A percentile compares a stretch with the other conserved stretches of the same genome.
These are phyloP conservation scores for Helenozyma rhizophorensis DNA, from an alignment of 805 yeast species.

Conservation along the genomic window DNA sequence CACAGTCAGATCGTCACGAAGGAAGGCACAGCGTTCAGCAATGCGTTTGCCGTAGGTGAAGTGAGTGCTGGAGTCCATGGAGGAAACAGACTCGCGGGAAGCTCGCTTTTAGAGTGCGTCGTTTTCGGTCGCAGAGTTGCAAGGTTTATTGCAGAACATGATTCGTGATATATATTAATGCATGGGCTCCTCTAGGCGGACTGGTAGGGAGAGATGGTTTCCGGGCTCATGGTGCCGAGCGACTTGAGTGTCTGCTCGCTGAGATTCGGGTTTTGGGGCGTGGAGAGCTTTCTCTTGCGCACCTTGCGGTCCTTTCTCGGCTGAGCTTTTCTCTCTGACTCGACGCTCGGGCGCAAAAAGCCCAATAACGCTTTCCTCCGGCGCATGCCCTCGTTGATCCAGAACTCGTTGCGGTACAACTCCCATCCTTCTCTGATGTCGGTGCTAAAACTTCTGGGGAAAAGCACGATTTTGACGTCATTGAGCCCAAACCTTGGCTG, in stretches of 20 bases:
- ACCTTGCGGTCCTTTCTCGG: conserved; percentile 36
- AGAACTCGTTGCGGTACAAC: conserved; percentile 84
- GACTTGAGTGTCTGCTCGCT: conserved; percentile 6
- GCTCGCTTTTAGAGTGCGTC: conserved; percentile 55
- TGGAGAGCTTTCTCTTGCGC: conserved; percentile 19
- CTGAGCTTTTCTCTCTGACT: conserved; percentile 9
- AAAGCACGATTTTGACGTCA: conserved; percentile 75
- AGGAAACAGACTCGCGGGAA: conserved; percentile 55
- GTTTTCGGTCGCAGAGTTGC: conserved; percentile 57
- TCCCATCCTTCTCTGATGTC: conserved; percentile 95
- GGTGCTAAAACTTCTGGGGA: conserved; percentile 76
- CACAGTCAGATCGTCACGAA: conserved; percentile 18
- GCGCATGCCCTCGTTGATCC: conserved; percentile 79
- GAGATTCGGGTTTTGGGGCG: conserved; percentile 5
- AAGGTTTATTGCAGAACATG: conserved; percentile 1
- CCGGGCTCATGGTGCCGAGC: conserved; percentile 5
- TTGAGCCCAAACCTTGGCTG: conserved; percentile 65
- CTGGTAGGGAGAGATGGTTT: no score
- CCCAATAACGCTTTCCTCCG: conserved; percentile 39
- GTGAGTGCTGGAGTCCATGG: conserved; percentile 70
- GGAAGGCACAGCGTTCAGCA: conserved; percentile 30
- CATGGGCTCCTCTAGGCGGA: no score
- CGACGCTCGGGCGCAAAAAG: conserved; percentile 14
- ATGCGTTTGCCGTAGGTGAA: conserved; percentile 63
- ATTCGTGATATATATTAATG: neutral